These are phyloP conservation scores for Catunica adiposa DNA, from an alignment of 2,329 filamentous ascomycete genomes.

Conservation along the genomic window DNA sequence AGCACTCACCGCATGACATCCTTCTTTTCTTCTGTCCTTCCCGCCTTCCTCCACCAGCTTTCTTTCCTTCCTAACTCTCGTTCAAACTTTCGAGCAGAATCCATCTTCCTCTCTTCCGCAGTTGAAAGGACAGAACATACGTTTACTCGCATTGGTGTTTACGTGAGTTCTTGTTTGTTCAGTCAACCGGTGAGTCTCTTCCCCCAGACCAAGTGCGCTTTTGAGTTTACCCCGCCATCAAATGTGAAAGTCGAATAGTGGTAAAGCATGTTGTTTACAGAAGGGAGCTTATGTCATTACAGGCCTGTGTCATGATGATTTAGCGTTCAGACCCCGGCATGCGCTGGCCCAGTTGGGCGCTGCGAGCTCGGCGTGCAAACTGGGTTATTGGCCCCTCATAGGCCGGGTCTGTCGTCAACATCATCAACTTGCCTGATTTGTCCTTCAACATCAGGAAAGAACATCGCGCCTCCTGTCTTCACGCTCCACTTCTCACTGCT, in stretches of 20 bases:
- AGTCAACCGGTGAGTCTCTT: neutral
- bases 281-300: neutral
- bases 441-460: neutral
- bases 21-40: neutral
- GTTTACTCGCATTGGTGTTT: neutral
- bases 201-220: neutral
- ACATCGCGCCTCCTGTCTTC: neutral
- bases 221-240: neutral
- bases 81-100: neutral
- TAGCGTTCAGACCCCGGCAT: neutral
- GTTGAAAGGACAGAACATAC: slow-evolving; percentile 1
- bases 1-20: neutral
- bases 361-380: slow-evolving; percentile 6
- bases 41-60: neutral
- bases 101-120: neutral
- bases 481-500: neutral
- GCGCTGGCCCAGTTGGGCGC: neutral
- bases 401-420: neutral
- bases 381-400: neutral
- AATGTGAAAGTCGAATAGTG: neutral
- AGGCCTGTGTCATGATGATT: neutral
- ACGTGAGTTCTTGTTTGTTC: slow-evolving; percentile 2
- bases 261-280: neutral
- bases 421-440: neutral
- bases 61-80: neutral